These are phyloP conservation scores for Zygosaccharomyces kombuchaensis DNA, from an alignment of 805 yeast species.

Conservation along the genomic window DNA sequence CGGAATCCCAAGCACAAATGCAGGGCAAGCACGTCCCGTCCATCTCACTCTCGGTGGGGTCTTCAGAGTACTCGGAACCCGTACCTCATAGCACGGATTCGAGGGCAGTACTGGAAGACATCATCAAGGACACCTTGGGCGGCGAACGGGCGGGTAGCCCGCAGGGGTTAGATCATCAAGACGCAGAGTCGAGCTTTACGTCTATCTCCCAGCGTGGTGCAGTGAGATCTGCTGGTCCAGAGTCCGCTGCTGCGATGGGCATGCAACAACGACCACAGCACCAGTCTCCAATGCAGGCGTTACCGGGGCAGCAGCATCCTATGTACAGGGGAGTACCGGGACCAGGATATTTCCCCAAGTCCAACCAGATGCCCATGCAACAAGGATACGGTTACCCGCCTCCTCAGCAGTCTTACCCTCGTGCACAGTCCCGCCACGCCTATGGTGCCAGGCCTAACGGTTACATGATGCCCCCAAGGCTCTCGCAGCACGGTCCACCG, in stretches of 20 bases:
- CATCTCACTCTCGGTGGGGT: constrained; percentile 19
- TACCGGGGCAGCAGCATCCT: constrained; percentile 3
- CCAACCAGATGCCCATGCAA: not conserved
- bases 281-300: constrained; percentile 7
- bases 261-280: constrained; percentile 22
- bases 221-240: constrained; percentile 20
- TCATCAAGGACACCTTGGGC: constrained; percentile 20
- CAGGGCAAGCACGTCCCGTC: constrained; percentile 4
- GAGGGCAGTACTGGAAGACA: constrained; percentile 24
- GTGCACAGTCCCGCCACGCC: constrained; percentile 1
- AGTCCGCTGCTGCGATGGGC: constrained; percentile 13
- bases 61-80: constrained; percentile 22
- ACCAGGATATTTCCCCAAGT: not conserved
- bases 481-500: constrained; percentile 3
- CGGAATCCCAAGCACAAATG: not conserved
- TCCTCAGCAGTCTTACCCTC: constrained; percentile 5
- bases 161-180: constrained; percentile 10
- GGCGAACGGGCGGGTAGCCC: constrained; percentile 11
- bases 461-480: constrained; percentile 7
- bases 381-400: constrained; percentile 1
- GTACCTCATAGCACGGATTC: constrained; percentile 11
- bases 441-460: constrained; percentile 3
- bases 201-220: constrained; percentile 74
- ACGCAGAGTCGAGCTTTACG: constrained; percentile 56
- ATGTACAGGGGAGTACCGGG: constrained; percentile 1